Base-by-base conservation (phyloP, 768 basidiomycete genomes). In the Rhizopogon vinicolor region DNA sequence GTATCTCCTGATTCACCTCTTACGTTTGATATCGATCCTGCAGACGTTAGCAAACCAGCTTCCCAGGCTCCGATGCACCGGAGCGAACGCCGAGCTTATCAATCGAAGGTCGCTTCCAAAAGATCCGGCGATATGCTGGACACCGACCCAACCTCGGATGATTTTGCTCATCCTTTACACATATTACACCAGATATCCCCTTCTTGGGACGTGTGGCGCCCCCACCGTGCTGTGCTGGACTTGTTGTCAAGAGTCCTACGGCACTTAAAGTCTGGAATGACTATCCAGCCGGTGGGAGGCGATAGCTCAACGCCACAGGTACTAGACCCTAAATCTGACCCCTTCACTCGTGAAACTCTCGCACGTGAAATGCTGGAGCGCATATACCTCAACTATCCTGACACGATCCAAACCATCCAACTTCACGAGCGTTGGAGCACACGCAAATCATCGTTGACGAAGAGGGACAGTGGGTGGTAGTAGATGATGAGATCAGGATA, bases 131-230 rank as follows among this genome's bases (percentile, higher is more conserved):
- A 56, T 42, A 18, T 40, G 18, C 44, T 70, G 45, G 50, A 51
- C 5, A 55, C 33, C 22, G 35, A 53, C 31, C 61, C 64, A 12
- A 54, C 56, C 28, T 63, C 64, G 29, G 63, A 72, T 48, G 85
- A 87, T 67, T 77, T 82, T 53, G 80, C 76, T n/a, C 78, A 81
- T 63, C 75, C 81, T 6, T 71, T 91, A 37, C 75, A 80, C 57
- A 67, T 86, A 39, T 74, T 91, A 4, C 81, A 84, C 59, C 79
- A 82, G 56, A 77, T 87, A 52, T 77, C 84, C 5, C 86, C 88
- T 10, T 67, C 75, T 22, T 87, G 85, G 82, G 78, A 82, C 45
- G 65, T 72, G 44, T 91, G 88, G 90, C 74, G 74, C 43, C 82
- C 85, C n/a, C 86, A 88, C 62, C 64, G 58, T 28, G 71, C 72